A percentile compares a stretch with the other conserved stretches of the same genome.
Evolutionary conservation across 306 rosid species (phyloP).

Genomic region (Sphenostylis stenocarpa): DNA sequence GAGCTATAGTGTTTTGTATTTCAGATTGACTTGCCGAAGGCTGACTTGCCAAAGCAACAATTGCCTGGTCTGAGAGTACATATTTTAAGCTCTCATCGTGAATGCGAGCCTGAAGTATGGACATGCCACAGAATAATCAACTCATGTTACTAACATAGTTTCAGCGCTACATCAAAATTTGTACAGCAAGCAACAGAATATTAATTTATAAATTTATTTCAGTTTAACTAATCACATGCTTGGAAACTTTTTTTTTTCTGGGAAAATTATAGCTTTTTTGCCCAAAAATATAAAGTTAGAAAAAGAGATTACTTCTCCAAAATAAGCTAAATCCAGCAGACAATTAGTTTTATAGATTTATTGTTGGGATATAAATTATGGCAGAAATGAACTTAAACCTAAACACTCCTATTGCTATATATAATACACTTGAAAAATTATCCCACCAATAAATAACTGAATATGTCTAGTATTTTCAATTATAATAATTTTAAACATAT

Average conservation of each 20-base stretch:
- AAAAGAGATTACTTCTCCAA: not conserved
- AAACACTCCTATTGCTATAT: constrained; percentile 1
- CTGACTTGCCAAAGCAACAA: constrained; percentile 67
- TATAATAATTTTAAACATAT: not conserved
- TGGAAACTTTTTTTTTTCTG: not conserved
- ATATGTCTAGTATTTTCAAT: constrained; percentile 3
- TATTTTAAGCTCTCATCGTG: constrained; percentile 92
- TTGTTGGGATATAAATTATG: constrained; percentile 1
- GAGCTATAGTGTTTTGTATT: constrained; percentile 48
- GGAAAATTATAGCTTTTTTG: not conserved
- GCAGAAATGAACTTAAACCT: constrained; percentile 15
- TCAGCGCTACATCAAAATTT: constrained; percentile 18
- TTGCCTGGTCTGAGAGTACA: constrained; percentile 84
- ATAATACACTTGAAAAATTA: not conserved
- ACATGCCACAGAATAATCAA: constrained; percentile 28
- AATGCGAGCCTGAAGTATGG: constrained; percentile 79
- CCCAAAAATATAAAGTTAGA: not conserved
- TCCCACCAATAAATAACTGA: not conserved
- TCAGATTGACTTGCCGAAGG: constrained; percentile 46
- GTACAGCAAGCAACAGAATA: constrained; percentile 1
- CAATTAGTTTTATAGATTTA: not conserved
- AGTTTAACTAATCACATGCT: not conserved
- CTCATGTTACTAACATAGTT: constrained; percentile 15
- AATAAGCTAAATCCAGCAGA: not conserved
- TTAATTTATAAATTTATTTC: not conserved